Percentiles rank a stretch among this genome's conserved stretches.
Evolutionary conservation across 1,139 yeast species (phyloP).

Genomic region (Spathaspora sp.): DNA sequence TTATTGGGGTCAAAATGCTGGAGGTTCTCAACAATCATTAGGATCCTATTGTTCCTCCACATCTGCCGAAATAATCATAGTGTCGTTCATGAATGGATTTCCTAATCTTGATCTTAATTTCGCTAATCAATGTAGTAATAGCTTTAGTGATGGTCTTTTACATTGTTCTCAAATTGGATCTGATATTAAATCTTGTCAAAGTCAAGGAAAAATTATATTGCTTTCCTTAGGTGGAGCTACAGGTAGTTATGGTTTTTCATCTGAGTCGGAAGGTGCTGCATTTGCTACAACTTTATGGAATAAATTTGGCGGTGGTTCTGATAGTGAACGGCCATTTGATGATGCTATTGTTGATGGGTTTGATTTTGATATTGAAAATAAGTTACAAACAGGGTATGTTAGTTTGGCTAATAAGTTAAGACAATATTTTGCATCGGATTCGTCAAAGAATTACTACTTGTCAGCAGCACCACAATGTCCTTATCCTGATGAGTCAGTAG

Average conservation of each 20-base stretch:
- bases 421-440: constrained; percentile 45
- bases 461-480: constrained; percentile 94
- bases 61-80: constrained; percentile 63
- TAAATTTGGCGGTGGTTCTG: constrained; percentile 74
- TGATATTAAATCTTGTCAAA: constrained; percentile 76
- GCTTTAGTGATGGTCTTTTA: constrained; percentile 53
- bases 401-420: constrained; percentile 62
- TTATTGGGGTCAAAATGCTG: constrained; percentile 89
- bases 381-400: constrained; percentile 51
- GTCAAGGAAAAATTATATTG: constrained; percentile 60
- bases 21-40: constrained; percentile 61
- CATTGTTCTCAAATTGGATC: constrained; percentile 60
- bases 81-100: constrained; percentile 65
- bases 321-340: constrained; percentile 68
- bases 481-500: constrained; percentile 78
- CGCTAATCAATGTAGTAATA: constrained; percentile 59
- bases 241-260: constrained; percentile 68
- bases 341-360: constrained; percentile 40
- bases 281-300: constrained; percentile 82
- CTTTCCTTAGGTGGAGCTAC: constrained; percentile 82
- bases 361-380: constrained; percentile 40
- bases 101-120: constrained; percentile 55
- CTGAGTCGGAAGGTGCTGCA: constrained; percentile 55
- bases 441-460: constrained; percentile 63
- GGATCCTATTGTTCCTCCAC: constrained; percentile 63